Evolutionary conservation across 768 basidiomycete genomes (phyloP).

Genomic region (Boletus subcaerulescens): DNA sequence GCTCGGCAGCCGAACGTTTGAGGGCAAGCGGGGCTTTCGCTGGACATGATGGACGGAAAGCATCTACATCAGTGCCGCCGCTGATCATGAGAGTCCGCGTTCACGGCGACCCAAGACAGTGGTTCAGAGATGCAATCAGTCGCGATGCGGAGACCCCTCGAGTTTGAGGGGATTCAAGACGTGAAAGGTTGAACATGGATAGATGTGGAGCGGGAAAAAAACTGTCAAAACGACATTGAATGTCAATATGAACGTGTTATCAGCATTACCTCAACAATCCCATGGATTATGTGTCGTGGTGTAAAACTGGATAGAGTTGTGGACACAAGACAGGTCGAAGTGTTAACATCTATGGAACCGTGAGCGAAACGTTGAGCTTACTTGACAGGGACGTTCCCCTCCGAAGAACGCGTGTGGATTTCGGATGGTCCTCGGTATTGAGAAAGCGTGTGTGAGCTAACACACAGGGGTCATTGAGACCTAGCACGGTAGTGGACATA

Average conservation of each 20-base stretch:
- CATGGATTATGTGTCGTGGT: neutral
- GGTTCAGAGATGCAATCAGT: neutral
- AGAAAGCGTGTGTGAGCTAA: neutral
- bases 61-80: neutral
- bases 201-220: slow-evolving; percentile 14
- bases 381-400: neutral
- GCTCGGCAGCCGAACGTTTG: neutral
- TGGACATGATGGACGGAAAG: neutral
- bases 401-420: neutral
- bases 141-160: neutral
- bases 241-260: slow-evolving; percentile 6
- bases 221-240: slow-evolving; percentile 4
- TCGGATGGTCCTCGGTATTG: neutral
- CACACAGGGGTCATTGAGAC: too few relatives aligned
- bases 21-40: neutral
- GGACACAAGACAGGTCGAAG: neutral
- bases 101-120: neutral
- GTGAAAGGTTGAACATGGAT: slow-evolving; percentile 4
- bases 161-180: neutral
- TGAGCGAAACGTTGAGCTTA: slow-evolving; percentile 10
- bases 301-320: slow-evolving; percentile 7
- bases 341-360: neutral
- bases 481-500: too few relatives aligned
- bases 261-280: slow-evolving; percentile 16
- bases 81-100: neutral